Percentiles rank a stretch among this genome's conserved stretches.
Evolutionary conservation across 2,329 filamentous ascomycete genomes (phyloP).

Genomic region (Sporothrix luriei): DNA sequence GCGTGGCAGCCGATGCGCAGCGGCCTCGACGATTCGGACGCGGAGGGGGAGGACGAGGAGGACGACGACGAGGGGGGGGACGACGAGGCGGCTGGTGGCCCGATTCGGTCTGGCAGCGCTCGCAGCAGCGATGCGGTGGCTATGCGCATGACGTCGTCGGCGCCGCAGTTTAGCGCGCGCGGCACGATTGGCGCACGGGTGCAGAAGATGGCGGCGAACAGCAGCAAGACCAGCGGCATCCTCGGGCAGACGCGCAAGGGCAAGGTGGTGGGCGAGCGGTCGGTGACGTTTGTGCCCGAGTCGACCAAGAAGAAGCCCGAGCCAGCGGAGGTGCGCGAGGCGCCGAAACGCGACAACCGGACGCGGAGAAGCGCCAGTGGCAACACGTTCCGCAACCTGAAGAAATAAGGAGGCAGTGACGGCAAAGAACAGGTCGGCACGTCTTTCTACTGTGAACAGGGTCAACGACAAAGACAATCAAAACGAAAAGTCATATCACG

Average conservation of each 20-base stretch:
- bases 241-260: constrained; percentile 40
- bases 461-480: neutral
- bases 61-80: constrained; percentile 50
- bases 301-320: constrained; percentile 54
- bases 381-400: constrained; percentile 71
- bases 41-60: constrained; percentile 48
- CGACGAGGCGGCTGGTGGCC: constrained; percentile 40
- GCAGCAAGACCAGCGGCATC: constrained; percentile 36
- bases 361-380: constrained; percentile 70
- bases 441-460: neutral
- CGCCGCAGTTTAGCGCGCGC: constrained; percentile 62
- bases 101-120: constrained; percentile 36
- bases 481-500: neutral
- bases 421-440: neutral
- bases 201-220: constrained; percentile 47
- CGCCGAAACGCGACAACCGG: constrained; percentile 44
- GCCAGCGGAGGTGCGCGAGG: constrained; percentile 40
- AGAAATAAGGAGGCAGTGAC: constrained; percentile 28
- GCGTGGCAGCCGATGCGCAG: constrained; percentile 51
- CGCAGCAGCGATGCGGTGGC: constrained; percentile 44
- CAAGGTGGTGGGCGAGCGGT: constrained; percentile 63
- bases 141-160: constrained; percentile 71
- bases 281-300: constrained; percentile 72
- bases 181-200: constrained; percentile 58
- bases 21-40: constrained; percentile 40